phyloP scores from a whole-genome alignment of 2,329 filamentous ascomycete genomes.

The Cladophialophora psammophila region DNA sequence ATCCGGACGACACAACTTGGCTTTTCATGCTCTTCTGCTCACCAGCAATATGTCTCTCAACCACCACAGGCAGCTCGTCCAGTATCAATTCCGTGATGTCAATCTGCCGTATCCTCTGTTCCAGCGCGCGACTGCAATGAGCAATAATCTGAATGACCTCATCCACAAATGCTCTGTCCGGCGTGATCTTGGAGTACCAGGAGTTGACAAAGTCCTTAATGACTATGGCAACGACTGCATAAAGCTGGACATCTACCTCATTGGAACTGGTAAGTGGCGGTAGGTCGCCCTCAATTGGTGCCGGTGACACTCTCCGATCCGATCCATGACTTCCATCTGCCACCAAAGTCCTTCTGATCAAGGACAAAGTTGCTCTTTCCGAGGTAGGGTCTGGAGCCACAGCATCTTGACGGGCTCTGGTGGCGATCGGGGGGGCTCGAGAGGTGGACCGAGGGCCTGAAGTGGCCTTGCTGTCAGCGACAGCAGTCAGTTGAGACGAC shows the following conservation, averaged over 20 bases:
- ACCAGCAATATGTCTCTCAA: slow-evolving; percentile 84
- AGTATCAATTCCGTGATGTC: slow-evolving; percentile 83
- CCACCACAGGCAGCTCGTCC: slow-evolving; percentile 83
- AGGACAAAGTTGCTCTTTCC: slow-evolving; percentile 77
- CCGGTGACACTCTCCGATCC: slow-evolving; percentile 65
- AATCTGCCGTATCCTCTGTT: slow-evolving; percentile 81
- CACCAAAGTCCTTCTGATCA: slow-evolving; percentile 85
- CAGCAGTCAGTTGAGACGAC: slow-evolving; percentile 36
- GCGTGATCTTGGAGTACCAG: slow-evolving; percentile 93
- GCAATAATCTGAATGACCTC: slow-evolving; percentile 91
- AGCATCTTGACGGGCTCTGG: slow-evolving; percentile 41
- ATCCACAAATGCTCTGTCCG: slow-evolving; percentile 84
- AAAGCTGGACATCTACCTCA: slow-evolving; percentile 90
- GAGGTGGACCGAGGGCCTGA: slow-evolving; percentile 43
- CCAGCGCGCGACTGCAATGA: slow-evolving; percentile 85
- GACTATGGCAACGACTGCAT: slow-evolving; percentile 88
- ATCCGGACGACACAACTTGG: slow-evolving; percentile 11
- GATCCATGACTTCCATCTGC: slow-evolving; percentile 51
- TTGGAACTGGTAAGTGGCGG: slow-evolving; percentile 94
- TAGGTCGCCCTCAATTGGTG: slow-evolving; percentile 79
- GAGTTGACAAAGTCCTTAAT: slow-evolving; percentile 87
- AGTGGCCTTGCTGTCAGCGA: slow-evolving; percentile 35
- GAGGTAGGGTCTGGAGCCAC: slow-evolving; percentile 62
- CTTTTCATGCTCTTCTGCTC: slow-evolving; percentile 35
- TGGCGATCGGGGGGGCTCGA: slow-evolving; percentile 43